Base-by-base conservation (phyloP, 768 basidiomycete species). In the Termitomyces sp. region DNA sequence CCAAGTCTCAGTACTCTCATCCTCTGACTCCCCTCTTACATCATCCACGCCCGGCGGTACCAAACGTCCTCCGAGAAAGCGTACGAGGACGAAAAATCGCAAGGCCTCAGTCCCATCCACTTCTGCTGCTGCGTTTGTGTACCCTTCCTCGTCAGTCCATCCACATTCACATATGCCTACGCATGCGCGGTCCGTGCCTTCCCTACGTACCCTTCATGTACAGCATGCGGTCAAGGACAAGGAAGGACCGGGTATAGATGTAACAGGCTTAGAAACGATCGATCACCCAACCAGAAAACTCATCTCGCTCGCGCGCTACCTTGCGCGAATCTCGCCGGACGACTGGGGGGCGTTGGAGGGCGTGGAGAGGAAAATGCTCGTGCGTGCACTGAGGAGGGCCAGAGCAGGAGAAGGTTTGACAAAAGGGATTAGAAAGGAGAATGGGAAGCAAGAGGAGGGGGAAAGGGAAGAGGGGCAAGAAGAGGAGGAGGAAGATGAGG, bases 341-440 rank as follows among this genome's bases (percentile, higher is more conserved):
- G 59, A 65, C 16, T 12, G 43, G 5, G 48, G 4, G n/a, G 11
- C n/a, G 50, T 56, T 65, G 11, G 42, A 42, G 19, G 58, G 54
- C 5, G 56, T 64, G 34, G 56, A 56, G 54, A 53, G 53, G 57
- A 62, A 52, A 45, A 42, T 64, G 43, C 25, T 56, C 11, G 54
- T 52, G 5, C 21, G 47, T 31, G 52, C 56, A 43, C n/a, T 49
- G 51, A 42, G 55, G 21, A 23, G 56, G 42, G 27, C 32, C 21
- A 40, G 29, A 27, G 45, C 23, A 16, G 17, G 23, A 4, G 44
- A 5, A 10, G 21, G 34, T 12, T n/a, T n/a, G n/a, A n/a, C n/a
- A n/a, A n/a, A n/a, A 9, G 5, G 48, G n/a, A 2, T 16, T 35
- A 31, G 19, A 14, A 7, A 12, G 19, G 5, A n/a, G 31, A 16